Evolutionary conservation across 352 stramenopile genomes (phyloP), one percentile per base, ranked within the genome.

Genomic region (Globisporangium spiculum): DNA sequence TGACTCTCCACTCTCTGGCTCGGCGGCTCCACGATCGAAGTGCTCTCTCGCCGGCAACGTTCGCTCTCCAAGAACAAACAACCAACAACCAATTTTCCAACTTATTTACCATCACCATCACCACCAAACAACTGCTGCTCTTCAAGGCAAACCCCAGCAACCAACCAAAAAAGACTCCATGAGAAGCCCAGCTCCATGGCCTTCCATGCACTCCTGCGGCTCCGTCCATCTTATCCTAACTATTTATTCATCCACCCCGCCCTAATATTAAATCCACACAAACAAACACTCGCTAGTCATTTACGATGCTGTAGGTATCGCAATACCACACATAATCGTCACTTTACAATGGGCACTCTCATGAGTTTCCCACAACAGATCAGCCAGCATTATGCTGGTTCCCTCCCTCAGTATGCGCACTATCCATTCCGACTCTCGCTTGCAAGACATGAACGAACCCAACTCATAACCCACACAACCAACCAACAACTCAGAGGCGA

Each of bases 11-110:
- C 10, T 44, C 38, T 32, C 24, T 32, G 18, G 44, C 26, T 59
- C 24, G 52, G 54, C 54, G 54, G 12, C 54, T 60, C 54, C 55
- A 60, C 30, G 55, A 60, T 44, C 55, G 55, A 60, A 60, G 55
- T 60, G 55, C 30, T 60, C 38, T n/a, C 3, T 60, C 30, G 55
- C 55, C 55, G 24, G 30, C 20, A 34, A 46, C 16, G 16, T 22
- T 30, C 52, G 27, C 26, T 59, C 52, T 57, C 12, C 53, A 59
- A 34, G 41, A 50, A 44, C 30, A 60, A 38, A 38, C 32, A 38
- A 38, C n/a, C 26, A 38, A 14, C 38, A 46, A 52, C 18, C 44
- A 22, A 12, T 22, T 52, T 52, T 52, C 44, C 44, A 52, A 8
- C 18, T 60, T 60, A 60, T 60, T 60, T 60, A 60, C 55, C 9